These are phyloP conservation scores for Xylaria digitata DNA, from an alignment of 2,329 filamentous ascomycete genomes.

Conservation along the genomic window DNA sequence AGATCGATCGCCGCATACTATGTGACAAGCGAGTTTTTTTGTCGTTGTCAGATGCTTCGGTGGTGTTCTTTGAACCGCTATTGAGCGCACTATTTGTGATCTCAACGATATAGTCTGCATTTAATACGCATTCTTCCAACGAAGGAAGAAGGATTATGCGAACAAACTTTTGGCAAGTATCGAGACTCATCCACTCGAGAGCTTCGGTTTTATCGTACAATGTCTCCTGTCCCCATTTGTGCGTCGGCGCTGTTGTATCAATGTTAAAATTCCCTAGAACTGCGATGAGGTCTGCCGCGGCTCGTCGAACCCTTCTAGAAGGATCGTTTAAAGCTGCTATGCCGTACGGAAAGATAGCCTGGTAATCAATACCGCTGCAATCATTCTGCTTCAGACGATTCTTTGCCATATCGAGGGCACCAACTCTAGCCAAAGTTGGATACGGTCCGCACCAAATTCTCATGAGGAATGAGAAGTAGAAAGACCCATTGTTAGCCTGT, in stretches of 20 bases:
- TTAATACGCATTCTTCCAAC: conserved; percentile 87
- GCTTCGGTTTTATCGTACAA: conserved; percentile 72
- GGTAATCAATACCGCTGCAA: conserved; percentile 71
- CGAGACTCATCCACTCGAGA: conserved; percentile 67
- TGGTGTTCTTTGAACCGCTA: conserved; percentile 52
- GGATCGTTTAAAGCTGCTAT: conserved; percentile 79
- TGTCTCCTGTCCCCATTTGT: conserved; percentile 69
- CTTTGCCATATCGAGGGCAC: conserved; percentile 75
- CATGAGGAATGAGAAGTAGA: conserved; percentile 81
- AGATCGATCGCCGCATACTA: conserved; percentile 70
- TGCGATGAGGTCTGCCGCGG: conserved; percentile 75
- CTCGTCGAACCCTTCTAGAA: conserved; percentile 79
- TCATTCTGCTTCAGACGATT: conserved; percentile 64
- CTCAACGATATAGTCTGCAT: conserved; percentile 75
- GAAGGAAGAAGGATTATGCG: conserved; percentile 75
- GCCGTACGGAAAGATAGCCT: conserved; percentile 84
- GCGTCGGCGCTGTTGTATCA: conserved; percentile 48
- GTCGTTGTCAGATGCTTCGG: conserved; percentile 55
- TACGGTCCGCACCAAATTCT: conserved; percentile 79
- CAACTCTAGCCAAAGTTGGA: conserved; percentile 74
- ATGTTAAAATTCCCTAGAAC: conserved; percentile 64
- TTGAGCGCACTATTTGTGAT: conserved; percentile 72
- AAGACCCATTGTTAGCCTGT: conserved; percentile 67
- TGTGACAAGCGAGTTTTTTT: conserved; percentile 68
- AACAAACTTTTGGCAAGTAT: conserved; percentile 71